Evolutionary conservation across 1,139 yeast species (phyloP), one percentile per base, ranked within the genome.

Genomic region (Pichia sp.): DNA sequence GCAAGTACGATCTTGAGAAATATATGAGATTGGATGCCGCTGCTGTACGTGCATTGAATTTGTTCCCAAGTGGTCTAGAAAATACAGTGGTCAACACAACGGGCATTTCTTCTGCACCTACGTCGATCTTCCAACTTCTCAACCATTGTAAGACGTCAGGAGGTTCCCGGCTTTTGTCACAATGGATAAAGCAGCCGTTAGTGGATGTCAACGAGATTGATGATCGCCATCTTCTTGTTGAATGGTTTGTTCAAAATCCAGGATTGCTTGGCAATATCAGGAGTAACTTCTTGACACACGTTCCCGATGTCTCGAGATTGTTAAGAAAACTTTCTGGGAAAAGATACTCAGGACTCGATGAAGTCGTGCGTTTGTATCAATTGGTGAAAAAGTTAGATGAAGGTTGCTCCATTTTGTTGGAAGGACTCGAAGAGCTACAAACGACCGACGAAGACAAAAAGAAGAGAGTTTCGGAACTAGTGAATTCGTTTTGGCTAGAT

Each of bases 151-250:
- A 87, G 64, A 86, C 96, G 2, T 76, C 84, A 0, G 89, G 95
- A 24, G 99, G 99, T 4, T 77, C 93, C 1, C 79, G 98, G 61
- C 72, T 92, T 53, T 77, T 93, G 41, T 84, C 93, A 12, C 97
- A 90, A 66, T 93, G 99, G 99, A 77, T 95, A 60, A 93, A 93
- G 65, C 99, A 93, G 70, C 99, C 99, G 0, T 76, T 93, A 51
- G 84, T 96, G 55, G 81, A 81, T 61, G 67, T 79, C 24, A 66
- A 66, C 0, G 80, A 76, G 52, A 92, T 93, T 46, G 70, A 73
- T 46, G 77, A 83, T 42, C 79, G 99, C 54, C 97, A 89, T 60
- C 69, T 75, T 7, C 74, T 93, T 54, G 96, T 93, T 9, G 86
- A 81, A 45, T 78, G 79, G 56, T 73, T 93, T 63, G 75, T 88